Evolutionary conservation across 805 yeast species (phyloP), one percentile per base, ranked within the genome.

Genomic region (Ogataea paraovalis): DNA sequence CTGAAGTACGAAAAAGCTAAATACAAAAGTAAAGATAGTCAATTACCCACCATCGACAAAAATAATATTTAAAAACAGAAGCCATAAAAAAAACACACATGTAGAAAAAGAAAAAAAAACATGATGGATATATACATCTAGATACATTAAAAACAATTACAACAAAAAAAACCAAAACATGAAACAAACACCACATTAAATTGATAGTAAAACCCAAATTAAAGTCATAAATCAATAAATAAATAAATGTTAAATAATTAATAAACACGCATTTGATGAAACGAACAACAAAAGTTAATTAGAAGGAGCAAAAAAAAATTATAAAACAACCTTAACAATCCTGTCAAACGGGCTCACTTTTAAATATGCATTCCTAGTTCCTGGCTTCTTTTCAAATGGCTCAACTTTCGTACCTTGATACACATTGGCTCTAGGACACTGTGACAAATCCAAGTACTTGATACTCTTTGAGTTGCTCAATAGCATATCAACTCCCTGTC

Each of bases 401-500:
- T 78, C 79, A 2, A 85, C 87, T 1, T 78, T 78, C 9, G 75
- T 70, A 13, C 84, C 85, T 18, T 82, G 82, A 57, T 79, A 83
- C 36, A 72, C 68, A 59, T 82, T 82, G 1, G 82, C 85, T 55
- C 84, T 80, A 44, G 82, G 79, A 65, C 94, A 86, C 64, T 85
- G 92, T 10, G 87, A 76, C 18, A 85, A 72, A 57, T 84, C 80
- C 54, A 86, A 66, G 49, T 69, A 70, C 46, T 65, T 70, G 52
- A 86, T 67, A 2, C 76, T 74, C 16, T 73, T 67, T 42, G 80
- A 75, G 36, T 84, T 83, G 37, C 80, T 73, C 23, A 84, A 62
- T 23, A 86, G 59, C 18, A 84, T 77, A 66, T 85, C 89, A 25
- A 85, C 80, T 14, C 94, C 92, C 9, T 85, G 85, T 56, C 88